Evolutionary conservation across 176 grass and related monocot genomes (phyloP).

Genomic region (Carex myosuroides): DNA sequence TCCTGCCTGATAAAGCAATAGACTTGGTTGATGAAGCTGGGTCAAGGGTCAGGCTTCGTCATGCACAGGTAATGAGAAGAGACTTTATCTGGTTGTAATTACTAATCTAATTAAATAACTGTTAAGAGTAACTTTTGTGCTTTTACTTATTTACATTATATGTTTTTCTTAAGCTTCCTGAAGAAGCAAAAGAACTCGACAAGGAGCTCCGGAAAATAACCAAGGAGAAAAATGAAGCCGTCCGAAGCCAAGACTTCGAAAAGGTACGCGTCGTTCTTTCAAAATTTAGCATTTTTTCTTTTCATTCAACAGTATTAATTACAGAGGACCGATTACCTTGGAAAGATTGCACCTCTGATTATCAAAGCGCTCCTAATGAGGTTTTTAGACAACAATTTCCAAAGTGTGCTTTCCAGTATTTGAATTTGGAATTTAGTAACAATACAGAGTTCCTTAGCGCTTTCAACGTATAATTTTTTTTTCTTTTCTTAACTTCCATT

Average conservation of each 20-base stretch:
- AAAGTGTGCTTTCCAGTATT: neutral
- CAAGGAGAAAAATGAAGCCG: slow-evolving; percentile 87
- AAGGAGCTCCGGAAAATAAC: slow-evolving; percentile 77
- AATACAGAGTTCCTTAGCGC: slow-evolving; percentile 13
- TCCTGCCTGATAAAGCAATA: slow-evolving; percentile 90
- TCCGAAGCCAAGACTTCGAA: slow-evolving; percentile 77
- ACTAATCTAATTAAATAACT: slow-evolving; percentile 4
- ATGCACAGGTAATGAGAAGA: slow-evolving; percentile 58
- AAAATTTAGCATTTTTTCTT: slow-evolving; percentile 8
- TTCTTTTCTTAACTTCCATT: neutral
- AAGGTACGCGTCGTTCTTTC: slow-evolving; percentile 42
- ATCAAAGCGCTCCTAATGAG: neutral
- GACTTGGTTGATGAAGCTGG: slow-evolving; percentile 94
- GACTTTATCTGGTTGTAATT: slow-evolving; percentile 12
- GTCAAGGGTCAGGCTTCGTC: slow-evolving; percentile 70
- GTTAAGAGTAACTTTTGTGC: neutral
- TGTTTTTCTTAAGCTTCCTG: slow-evolving; percentile 47
- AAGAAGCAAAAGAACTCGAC: slow-evolving; percentile 78
- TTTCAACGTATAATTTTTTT: neutral
- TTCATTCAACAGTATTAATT: neutral
- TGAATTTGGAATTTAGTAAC: slow-evolving; percentile 14
- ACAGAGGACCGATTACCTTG: neutral
- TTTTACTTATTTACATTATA: slow-evolving; percentile 2
- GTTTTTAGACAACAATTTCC: neutral
- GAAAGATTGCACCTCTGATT: neutral